Percentiles rank a stretch among this genome's conserved stretches.
These are phyloP conservation scores for Tulasnella sp. DNA, from an alignment of 768 basidiomycete species.

Conservation along the genomic window DNA sequence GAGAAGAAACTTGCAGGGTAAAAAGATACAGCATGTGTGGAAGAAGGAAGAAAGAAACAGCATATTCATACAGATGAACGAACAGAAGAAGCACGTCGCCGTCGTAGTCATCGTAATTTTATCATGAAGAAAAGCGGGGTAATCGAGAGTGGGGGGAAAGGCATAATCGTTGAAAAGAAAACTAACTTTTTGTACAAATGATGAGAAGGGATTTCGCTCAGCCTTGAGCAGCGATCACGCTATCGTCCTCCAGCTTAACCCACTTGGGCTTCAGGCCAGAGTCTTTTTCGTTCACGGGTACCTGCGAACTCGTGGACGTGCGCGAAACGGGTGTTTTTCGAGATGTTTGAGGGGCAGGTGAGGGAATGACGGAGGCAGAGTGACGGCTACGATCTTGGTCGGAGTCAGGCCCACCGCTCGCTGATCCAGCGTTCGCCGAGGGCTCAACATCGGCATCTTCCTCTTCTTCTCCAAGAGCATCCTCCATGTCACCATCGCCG, in stretches of 20 bases:
- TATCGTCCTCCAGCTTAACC: conserved; percentile 9
- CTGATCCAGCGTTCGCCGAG: neutral
- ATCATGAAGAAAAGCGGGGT: neutral
- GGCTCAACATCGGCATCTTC: conserved; percentile 3
- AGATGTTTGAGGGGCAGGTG: neutral
- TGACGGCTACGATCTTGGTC: neutral
- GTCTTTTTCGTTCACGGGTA: neutral
- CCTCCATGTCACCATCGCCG: conserved; percentile 4
- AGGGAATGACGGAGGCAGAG: neutral
- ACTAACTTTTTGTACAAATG: neutral
- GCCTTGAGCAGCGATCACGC: neutral
- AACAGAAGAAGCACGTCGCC: neutral
- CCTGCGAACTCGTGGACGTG: neutral
- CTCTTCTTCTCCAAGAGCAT: conserved; percentile 8
- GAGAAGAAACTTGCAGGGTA: neutral
- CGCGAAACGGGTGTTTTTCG: neutral
- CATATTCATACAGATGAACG: conserved; percentile 6
- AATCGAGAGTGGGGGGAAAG: neutral
- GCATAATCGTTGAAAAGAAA: neutral
- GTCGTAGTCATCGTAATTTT: neutral
- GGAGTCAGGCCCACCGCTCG: neutral
- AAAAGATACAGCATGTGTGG: neutral
- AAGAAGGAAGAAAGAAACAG: neutral
- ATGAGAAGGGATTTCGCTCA: neutral
- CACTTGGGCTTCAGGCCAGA: neutral